Percentiles rank a stretch among this genome's conserved stretches.
Conservation (phyloP, 208 protist species). For the Lotmaria passim region DNA sequence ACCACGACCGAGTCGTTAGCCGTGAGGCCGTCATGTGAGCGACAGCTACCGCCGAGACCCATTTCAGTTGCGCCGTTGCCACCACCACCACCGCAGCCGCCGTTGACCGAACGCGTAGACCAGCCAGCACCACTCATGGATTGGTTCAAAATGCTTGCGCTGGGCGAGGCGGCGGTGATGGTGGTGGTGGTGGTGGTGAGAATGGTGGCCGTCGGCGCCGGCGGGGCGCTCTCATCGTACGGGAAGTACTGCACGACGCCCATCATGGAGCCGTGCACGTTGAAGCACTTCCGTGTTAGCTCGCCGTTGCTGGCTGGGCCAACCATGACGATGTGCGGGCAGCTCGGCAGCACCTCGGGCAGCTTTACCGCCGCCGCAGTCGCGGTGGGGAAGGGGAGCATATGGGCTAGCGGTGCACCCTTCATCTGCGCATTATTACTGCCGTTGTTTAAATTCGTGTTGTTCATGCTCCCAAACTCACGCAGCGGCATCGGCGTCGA, state of each 20-base stretch:
- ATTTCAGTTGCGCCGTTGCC: too few species aligned
- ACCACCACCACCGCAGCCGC: too few species aligned
- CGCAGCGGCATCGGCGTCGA: background rate
- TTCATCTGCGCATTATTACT: background rate
- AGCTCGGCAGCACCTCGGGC: background rate
- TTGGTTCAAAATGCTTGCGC: conserved; percentile 20
- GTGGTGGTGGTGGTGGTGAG: conserved; percentile 20
- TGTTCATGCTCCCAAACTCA: conserved; percentile 13
- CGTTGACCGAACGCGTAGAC: conserved; percentile 21
- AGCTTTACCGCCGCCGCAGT: background rate
- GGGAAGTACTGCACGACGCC: conserved; percentile 43
- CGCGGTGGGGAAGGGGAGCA: background rate
- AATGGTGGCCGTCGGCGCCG: conserved; percentile 45
- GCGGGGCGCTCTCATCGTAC: conserved; percentile 36
- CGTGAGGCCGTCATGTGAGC: conserved; percentile 18
- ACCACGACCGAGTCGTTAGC: conserved; percentile 8
- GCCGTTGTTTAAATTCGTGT: background rate
- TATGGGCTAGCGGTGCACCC: background rate
- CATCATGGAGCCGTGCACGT: conserved; percentile 49
- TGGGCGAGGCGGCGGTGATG: conserved; percentile 26
- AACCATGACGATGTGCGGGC: conserved; percentile 21
- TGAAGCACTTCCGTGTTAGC: conserved; percentile 38
- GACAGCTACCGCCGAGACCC: conserved; percentile 17
- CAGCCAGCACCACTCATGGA: conserved; percentile 24
- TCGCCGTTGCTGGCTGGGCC: conserved; percentile 26